These are phyloP conservation scores for Astragalus membranaceus DNA, from an alignment of 306 rosid species.

Conservation along the genomic window DNA sequence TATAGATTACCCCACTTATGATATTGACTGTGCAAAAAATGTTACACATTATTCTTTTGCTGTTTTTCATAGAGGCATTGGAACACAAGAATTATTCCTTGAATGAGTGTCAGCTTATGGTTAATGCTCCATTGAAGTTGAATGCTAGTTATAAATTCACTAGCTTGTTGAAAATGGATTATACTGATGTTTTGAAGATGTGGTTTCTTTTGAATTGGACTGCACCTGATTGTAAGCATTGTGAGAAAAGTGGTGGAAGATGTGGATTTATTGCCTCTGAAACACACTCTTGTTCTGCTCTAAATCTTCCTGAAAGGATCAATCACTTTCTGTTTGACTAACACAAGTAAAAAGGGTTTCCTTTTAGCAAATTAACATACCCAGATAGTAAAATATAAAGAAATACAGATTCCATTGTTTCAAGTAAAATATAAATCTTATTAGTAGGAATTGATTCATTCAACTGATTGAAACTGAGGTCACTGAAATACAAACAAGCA, in stretches of 20 bases:
- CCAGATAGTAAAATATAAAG: too few relatives aligned
- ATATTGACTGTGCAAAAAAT: conserved; percentile 41
- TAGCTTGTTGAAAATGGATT: conserved; percentile 34
- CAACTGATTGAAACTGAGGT: too few relatives aligned
- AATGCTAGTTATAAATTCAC: conserved; percentile 1
- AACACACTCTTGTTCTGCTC: too few relatives aligned
- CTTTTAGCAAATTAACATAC: too few relatives aligned
- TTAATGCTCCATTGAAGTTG: conserved; percentile 32
- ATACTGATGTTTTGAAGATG: conserved; percentile 46
- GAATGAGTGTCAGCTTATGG: conserved; percentile 37
- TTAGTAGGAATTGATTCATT: too few relatives aligned
- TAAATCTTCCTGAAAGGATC: too few relatives aligned
- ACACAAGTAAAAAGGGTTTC: too few relatives aligned
- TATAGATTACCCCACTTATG: conserved; percentile 17
- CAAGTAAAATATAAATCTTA: too few relatives aligned
- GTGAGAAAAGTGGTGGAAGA: conserved; percentile 53
- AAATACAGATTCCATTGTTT: too few relatives aligned
- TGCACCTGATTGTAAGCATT: conserved; percentile 39
- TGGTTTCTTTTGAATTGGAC: conserved; percentile 63
- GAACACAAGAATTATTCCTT: conserved; percentile 27
- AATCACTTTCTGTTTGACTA: too few relatives aligned
- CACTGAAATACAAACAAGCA: too few relatives aligned
- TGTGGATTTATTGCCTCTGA: too few relatives aligned
- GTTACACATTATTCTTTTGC: conserved; percentile 46
- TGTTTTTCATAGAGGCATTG: conserved; percentile 40